Conservation (phyloP, 768 basidiomycete species). For the Dentipellis sp. region DNA sequence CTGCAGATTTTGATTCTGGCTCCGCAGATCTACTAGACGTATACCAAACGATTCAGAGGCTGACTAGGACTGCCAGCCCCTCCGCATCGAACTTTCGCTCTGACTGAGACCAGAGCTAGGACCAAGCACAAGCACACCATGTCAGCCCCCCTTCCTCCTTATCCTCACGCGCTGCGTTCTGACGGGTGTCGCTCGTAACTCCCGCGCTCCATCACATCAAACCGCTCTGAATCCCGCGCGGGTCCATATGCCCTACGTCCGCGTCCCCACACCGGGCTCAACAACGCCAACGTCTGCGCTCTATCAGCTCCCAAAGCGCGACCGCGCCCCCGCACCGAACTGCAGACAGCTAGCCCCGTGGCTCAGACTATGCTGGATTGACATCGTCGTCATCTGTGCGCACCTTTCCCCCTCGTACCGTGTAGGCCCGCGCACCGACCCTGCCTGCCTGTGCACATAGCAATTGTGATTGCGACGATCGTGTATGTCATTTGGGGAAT, state of each 20-base stretch:
- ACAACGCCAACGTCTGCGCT: neutral
- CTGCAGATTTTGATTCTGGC: too few relatives aligned
- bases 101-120: neutral
- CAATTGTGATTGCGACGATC: conserved; percentile 12
- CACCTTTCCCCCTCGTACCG: neutral
- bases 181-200: neutral
- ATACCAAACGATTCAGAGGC: too few relatives aligned
- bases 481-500: conserved; percentile 16
- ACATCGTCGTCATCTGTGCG: conserved; percentile 16
- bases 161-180: neutral
- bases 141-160: neutral
- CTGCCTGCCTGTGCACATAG: conserved; percentile 10
- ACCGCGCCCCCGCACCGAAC: neutral
- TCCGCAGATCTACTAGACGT: too few relatives aligned
- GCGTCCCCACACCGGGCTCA: too few relatives aligned
- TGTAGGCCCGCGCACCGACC: neutral
- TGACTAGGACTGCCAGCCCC: too few relatives aligned
- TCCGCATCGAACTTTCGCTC: too few relatives aligned
- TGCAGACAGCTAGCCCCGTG: conserved; percentile 6
- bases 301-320: neutral
- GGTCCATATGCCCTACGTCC: neutral
- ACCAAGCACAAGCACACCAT: neutral
- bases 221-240: neutral
- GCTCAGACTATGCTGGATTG: conserved; percentile 10
- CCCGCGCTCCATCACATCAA: neutral